phyloP scores from a whole-genome alignment of 148 eudicot species.

The Cornus controversa region DNA sequence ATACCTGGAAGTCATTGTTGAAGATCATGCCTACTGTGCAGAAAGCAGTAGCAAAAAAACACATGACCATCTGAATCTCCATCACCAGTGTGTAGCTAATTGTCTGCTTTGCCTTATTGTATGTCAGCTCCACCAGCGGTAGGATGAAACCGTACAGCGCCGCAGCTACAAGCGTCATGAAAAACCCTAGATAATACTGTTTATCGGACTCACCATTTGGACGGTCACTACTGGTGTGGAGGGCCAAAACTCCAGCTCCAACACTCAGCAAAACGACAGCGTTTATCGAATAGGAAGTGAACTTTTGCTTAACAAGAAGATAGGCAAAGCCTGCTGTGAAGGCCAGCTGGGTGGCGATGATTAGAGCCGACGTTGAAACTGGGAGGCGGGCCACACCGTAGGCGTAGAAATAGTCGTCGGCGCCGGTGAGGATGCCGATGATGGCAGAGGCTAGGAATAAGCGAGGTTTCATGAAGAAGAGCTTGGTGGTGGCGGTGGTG shows the following conservation, averaged over 20 bases:
- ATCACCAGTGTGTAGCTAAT: slow-evolving; percentile 43
- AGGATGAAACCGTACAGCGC: slow-evolving; percentile 38
- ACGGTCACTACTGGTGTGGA: slow-evolving; percentile 40
- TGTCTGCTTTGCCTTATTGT: slow-evolving; percentile 22
- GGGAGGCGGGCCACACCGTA: background rate
- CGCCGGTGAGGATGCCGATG: background rate
- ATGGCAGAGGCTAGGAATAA: background rate
- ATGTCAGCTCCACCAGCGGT: slow-evolving; percentile 22
- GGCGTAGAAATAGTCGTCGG: background rate
- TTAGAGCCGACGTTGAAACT: background rate
- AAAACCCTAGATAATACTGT: slow-evolving; percentile 33
- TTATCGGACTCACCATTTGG: slow-evolving; percentile 20
- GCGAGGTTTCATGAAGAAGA: background rate
- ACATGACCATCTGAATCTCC: slow-evolving; percentile 52
- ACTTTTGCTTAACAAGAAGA: slow-evolving; percentile 41
- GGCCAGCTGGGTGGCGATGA: background rate
- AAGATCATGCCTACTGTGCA: slow-evolving; percentile 47
- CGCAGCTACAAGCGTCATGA: slow-evolving; percentile 38
- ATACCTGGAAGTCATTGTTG: slow-evolving; percentile 47
- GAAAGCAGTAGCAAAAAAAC: slow-evolving; percentile 39
- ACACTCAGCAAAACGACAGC: slow-evolving; percentile 44
- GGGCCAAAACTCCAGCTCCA: slow-evolving; percentile 47
- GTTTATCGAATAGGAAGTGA: slow-evolving; percentile 44
- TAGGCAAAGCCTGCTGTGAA: slow-evolving; percentile 46
- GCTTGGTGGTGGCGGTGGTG: background rate